These are phyloP conservation scores for Stephanocyclus meneghinianus DNA, from an alignment of 352 stramenopile genomes.

Conservation along the genomic window DNA sequence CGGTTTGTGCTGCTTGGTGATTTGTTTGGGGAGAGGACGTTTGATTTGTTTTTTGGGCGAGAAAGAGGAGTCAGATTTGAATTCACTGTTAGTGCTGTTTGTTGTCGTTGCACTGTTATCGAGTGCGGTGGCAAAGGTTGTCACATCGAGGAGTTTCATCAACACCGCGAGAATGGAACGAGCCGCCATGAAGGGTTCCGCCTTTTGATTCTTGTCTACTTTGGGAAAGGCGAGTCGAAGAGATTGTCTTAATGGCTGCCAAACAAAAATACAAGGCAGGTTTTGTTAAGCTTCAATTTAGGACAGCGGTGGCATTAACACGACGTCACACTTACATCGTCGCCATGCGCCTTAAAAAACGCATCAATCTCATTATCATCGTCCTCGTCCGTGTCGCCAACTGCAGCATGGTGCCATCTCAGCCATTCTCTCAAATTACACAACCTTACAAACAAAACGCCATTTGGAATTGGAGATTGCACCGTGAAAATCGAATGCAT, in stretches of 20 bases:
- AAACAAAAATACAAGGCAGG: neutral
- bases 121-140: slow-evolving; percentile 40
- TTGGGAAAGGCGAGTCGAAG: slow-evolving; percentile 48
- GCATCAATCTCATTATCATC: neutral
- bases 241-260: slow-evolving; percentile 26
- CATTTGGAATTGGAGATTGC: slow-evolving; percentile 65
- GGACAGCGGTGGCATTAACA: neutral
- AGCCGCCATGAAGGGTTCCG: slow-evolving; percentile 67
- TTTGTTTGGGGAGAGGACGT: slow-evolving; percentile 33
- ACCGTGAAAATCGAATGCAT: slow-evolving; percentile 79
- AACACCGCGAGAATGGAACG: slow-evolving; percentile 79
- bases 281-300: neutral
- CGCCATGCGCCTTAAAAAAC: too few species aligned
- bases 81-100: neutral
- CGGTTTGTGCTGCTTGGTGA: slow-evolving; percentile 45
- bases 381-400: slow-evolving; percentile 25
- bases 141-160: slow-evolving; percentile 81
- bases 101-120: slow-evolving; percentile 6
- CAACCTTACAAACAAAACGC: slow-evolving; percentile 69
- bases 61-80: slow-evolving; percentile 13
- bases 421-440: slow-evolving; percentile 72
- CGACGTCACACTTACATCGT: slow-evolving; percentile 24
- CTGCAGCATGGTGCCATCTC: slow-evolving; percentile 42
- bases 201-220: slow-evolving; percentile 16
- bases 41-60: slow-evolving; percentile 32